phyloP scores from a whole-genome alignment of 129 eudicot species.

The Arctium minus region DNA sequence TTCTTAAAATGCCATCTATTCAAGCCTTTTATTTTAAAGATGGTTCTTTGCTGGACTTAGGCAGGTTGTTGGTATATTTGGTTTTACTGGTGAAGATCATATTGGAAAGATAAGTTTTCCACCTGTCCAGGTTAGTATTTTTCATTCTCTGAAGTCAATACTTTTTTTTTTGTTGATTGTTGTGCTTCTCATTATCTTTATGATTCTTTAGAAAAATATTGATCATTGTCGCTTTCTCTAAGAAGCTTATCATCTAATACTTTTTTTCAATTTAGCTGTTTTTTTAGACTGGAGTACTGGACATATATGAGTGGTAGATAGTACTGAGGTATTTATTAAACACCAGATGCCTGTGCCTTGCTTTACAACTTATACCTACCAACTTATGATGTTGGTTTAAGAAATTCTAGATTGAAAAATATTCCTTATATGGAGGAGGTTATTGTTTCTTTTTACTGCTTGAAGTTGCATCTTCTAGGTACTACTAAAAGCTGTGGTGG shows the following conservation, averaged over 20 bases:
- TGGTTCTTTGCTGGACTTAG: not conserved
- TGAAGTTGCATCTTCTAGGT: no score
- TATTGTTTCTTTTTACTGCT: no score
- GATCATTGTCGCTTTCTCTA: not conserved
- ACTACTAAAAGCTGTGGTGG: no score
- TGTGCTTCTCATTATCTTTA: not conserved
- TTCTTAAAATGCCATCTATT: not conserved
- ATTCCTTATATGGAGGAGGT: no score
- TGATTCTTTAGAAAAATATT: not conserved
- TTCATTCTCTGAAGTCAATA: not conserved
- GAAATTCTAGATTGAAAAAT: no score
- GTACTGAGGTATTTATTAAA: no score
- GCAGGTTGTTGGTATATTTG: conserved; percentile 92
- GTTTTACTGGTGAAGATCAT: conserved; percentile 92
- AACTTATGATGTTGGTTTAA: no score
- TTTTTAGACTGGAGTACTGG: no score
- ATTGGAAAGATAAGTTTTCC: conserved; percentile 91
- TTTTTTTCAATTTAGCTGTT: no score
- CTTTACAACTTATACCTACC: no score
- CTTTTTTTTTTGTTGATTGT: not conserved
- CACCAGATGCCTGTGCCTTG: no score
- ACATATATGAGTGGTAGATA: no score
- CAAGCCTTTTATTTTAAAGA: not conserved
- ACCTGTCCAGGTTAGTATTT: conserved; percentile 69
- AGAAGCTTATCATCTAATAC: not conserved